phyloP scores from a whole-genome alignment of 129 eudicot species.

The Artemisia tridentata region DNA sequence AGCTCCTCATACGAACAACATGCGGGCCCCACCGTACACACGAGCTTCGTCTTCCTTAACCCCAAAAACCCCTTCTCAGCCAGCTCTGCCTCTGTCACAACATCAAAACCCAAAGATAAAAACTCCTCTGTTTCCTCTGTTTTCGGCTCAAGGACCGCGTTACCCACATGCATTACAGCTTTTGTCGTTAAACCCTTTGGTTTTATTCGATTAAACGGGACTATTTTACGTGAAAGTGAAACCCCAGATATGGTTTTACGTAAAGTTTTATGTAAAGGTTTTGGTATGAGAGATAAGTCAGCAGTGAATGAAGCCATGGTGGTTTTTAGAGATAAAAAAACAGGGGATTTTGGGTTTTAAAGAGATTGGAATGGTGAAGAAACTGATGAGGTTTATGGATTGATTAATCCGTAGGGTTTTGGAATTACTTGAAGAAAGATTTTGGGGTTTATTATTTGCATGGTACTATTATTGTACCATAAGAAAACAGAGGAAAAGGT shows the following conservation, averaged over 20 bases:
- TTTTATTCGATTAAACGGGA: constrained; percentile 8
- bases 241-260: constrained; percentile 24
- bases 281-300: constrained; percentile 7
- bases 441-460: neutral
- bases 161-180: constrained; percentile 45
- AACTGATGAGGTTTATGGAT: neutral
- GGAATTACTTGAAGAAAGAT: constrained; percentile 3
- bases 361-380: neutral
- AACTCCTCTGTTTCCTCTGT: constrained; percentile 6
- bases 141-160: constrained; percentile 5
- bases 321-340: neutral
- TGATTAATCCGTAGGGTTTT: constrained; percentile 20
- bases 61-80: constrained; percentile 68
- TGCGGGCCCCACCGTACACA: constrained; percentile 34
- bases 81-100: constrained; percentile 56
- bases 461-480: too few relatives aligned
- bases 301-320: constrained; percentile 20
- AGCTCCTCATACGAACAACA: neutral
- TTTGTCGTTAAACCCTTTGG: constrained; percentile 11
- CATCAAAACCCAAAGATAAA: constrained; percentile 34
- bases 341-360: constrained; percentile 4
- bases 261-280: neutral
- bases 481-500: too few relatives aligned
- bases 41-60: constrained; percentile 66
- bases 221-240: constrained; percentile 16